These are phyloP conservation scores for Salix udensis DNA, from an alignment of 345 rosid species.

Conservation along the genomic window DNA sequence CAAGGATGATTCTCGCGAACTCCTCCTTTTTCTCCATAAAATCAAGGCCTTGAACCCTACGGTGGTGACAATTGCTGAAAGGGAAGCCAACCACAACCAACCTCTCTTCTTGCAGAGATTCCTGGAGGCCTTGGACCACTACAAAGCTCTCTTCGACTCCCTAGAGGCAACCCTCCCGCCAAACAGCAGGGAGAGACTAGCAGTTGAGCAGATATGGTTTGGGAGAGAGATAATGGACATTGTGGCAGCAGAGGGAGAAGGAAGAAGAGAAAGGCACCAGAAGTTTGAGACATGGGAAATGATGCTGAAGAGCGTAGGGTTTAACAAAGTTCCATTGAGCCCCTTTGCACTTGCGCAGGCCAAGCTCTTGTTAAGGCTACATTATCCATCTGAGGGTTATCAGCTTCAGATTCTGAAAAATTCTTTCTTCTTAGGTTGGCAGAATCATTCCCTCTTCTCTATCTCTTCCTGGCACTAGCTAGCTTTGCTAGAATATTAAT, in stretches of 20 bases:
- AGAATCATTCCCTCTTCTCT: constrained; percentile 75
- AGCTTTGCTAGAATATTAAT: background rate
- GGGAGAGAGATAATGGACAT: constrained; percentile 79
- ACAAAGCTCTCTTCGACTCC: constrained; percentile 69
- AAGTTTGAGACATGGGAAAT: constrained; percentile 73
- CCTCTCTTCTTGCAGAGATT: constrained; percentile 64
- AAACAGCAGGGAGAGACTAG: constrained; percentile 71
- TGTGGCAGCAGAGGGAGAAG: constrained; percentile 57
- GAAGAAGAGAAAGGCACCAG: constrained; percentile 57
- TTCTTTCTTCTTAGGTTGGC: constrained; percentile 81
- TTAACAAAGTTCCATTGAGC: constrained; percentile 64
- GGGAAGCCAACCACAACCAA: constrained; percentile 72
- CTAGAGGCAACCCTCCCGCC: constrained; percentile 93
- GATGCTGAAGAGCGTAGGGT: constrained; percentile 61
- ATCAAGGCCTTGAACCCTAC: constrained; percentile 67
- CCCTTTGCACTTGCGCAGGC: constrained; percentile 87
- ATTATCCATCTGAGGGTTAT: constrained; percentile 94
- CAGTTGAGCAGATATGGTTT: constrained; percentile 80
- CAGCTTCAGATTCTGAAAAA: constrained; percentile 60
- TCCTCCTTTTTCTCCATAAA: constrained; percentile 50
- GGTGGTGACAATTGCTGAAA: constrained; percentile 76
- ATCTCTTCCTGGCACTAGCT: constrained; percentile 83
- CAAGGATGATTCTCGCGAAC: constrained; percentile 45
- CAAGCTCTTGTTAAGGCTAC: constrained; percentile 81
- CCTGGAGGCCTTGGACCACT: constrained; percentile 78